A percentile compares a stretch with the other conserved stretches of the same genome.
phyloP scores from a whole-genome alignment of 768 basidiomycete genomes.

The Sarcomyxa edulis region DNA sequence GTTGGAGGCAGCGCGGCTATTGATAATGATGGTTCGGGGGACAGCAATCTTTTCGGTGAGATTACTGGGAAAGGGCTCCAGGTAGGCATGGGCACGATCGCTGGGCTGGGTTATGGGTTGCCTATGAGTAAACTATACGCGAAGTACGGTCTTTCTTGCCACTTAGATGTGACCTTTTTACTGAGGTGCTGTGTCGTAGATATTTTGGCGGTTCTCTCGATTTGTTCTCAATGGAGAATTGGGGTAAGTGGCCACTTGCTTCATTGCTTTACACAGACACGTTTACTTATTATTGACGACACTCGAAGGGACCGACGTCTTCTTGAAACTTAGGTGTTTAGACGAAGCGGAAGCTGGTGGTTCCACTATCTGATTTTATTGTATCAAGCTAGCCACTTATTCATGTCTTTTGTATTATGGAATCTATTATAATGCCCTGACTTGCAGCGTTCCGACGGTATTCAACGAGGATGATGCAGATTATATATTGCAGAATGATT shows the following conservation, averaged over 20 bases:
- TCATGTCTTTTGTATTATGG: constrained; percentile 1
- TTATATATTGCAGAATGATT: constrained; percentile 29
- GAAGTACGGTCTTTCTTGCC: constrained; percentile 26
- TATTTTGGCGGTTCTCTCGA: constrained; percentile 89
- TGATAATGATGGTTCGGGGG: constrained; percentile 33
- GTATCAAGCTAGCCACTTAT: neutral
- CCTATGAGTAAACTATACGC: constrained; percentile 78
- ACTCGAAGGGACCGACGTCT: constrained; percentile 40
- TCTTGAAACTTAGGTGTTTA: constrained; percentile 42
- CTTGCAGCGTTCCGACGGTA: too few species aligned
- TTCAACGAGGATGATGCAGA: constrained; percentile 5
- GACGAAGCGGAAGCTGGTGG: constrained; percentile 45
- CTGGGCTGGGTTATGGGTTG: constrained; percentile 83
- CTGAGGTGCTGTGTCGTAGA: constrained; percentile 22
- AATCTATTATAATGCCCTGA: constrained; percentile 1
- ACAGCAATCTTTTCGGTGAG: constrained; percentile 64
- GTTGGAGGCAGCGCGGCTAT: constrained; percentile 68
- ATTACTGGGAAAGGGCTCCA: constrained; percentile 75
- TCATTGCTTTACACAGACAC: neutral
- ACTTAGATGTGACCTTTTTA: constrained; percentile 12
- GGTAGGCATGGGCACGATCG: constrained; percentile 83
- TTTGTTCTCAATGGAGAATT: constrained; percentile 76
- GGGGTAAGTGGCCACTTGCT: constrained; percentile 53
- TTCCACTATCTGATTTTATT: constrained; percentile 26
- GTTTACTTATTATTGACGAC: constrained; percentile 8